phyloP scores from a whole-genome alignment of 371 early-diverging fungal species.

The Mortierella sp. region DNA sequence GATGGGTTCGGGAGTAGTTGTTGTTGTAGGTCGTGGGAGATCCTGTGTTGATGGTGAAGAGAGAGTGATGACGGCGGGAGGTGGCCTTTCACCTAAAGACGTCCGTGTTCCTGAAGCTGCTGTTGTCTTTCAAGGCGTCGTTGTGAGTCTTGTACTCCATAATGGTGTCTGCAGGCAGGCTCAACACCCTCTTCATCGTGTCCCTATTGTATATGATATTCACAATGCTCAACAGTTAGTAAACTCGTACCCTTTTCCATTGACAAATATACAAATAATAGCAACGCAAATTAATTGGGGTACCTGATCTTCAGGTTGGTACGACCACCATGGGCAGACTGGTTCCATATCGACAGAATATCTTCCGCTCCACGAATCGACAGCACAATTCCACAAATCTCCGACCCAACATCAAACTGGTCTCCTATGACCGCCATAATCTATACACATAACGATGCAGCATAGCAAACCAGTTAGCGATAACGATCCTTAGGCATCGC shows the following conservation, averaged over 20 bases:
- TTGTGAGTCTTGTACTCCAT: conserved; percentile 99
- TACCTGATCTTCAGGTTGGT: conserved; percentile 88
- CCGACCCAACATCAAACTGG: conserved; percentile 90
- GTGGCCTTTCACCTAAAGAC: conserved; percentile 70
- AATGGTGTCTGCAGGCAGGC: conserved; percentile 86
- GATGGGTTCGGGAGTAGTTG: too few species aligned
- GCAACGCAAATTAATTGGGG: too few species aligned
- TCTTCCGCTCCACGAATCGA: conserved; percentile 95
- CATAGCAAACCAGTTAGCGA: too few species aligned
- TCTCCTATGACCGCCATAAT: conserved; percentile 93
- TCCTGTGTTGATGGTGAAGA: too few species aligned
- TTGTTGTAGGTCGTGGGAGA: too few species aligned
- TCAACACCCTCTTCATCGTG: conserved; percentile 87
- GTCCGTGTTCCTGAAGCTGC: conserved; percentile 93
- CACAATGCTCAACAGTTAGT: neutral
- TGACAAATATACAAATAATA: too few species aligned
- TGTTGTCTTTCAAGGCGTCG: conserved; percentile 85
- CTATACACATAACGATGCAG: conserved; percentile 50
- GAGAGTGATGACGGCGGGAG: neutral
- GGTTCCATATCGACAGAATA: conserved; percentile 96
- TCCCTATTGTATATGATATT: conserved; percentile 65
- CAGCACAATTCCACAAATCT: conserved; percentile 96
- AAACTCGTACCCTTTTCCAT: too few species aligned
- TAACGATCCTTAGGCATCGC: too few species aligned
- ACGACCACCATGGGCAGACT: conserved; percentile 84